Percentiles rank a stretch among this genome's conserved stretches.
phyloP scores from a whole-genome alignment of 805 yeast species.

The Nakazawaea pomicola region DNA sequence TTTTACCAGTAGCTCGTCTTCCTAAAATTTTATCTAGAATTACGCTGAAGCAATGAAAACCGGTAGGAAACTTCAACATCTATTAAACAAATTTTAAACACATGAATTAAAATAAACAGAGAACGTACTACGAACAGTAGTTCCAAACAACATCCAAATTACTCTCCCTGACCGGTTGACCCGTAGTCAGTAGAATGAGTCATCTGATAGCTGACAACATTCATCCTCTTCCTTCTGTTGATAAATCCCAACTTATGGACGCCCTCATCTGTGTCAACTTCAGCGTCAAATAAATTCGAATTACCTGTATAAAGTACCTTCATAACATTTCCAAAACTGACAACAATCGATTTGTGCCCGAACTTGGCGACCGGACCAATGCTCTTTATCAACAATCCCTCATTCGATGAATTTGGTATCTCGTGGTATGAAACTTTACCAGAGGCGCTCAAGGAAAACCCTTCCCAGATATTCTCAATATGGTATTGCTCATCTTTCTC shows the following conservation, averaged over 20 bases:
- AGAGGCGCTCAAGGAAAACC: slow-evolving; percentile 68
- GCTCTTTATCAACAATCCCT: slow-evolving; percentile 45
- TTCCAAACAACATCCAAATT: too few relatives aligned
- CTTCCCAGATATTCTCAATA: slow-evolving; percentile 58
- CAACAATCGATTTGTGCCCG: slow-evolving; percentile 74
- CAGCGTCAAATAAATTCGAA: slow-evolving; percentile 61
- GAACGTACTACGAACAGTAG: too few relatives aligned
- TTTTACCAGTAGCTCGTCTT: too few relatives aligned
- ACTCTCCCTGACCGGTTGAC: too few relatives aligned
- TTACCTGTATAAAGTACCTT: slow-evolving; percentile 72
- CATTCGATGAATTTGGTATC: slow-evolving; percentile 42
- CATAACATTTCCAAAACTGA: slow-evolving; percentile 69
- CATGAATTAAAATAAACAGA: too few relatives aligned
- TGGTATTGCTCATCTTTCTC: slow-evolving; percentile 3
- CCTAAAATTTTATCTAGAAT: too few relatives aligned
- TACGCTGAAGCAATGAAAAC: too few relatives aligned
- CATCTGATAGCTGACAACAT: slow-evolving; percentile 28
- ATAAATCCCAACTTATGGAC: slow-evolving; percentile 26
- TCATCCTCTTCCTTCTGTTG: slow-evolving; percentile 30
- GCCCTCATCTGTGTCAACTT: slow-evolving; percentile 35
- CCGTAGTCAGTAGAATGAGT: slow-evolving; percentile 31
- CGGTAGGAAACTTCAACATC: too few relatives aligned
- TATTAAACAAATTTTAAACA: too few relatives aligned
- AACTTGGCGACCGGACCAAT: slow-evolving; percentile 62
- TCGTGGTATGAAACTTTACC: slow-evolving; percentile 60